phyloP scores from a whole-genome alignment of 768 basidiomycete species.

The Lactarius deliciosus region DNA sequence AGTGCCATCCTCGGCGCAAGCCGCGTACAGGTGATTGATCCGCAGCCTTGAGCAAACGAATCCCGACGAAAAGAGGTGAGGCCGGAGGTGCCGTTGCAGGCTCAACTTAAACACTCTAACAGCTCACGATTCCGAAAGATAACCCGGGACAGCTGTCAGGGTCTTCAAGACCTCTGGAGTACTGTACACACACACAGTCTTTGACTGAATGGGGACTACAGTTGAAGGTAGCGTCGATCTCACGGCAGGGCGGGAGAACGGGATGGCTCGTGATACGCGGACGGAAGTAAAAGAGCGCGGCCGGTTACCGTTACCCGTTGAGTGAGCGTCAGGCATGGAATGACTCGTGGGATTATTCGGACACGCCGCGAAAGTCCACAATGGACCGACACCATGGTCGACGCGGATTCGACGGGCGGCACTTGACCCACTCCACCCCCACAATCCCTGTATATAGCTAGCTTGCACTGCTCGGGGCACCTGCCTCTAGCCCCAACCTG shows the following conservation, averaged over 20 bases:
- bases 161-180: background rate
- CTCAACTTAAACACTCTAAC: background rate
- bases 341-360: background rate
- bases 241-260: background rate
- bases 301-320: background rate
- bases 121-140: background rate
- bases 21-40: background rate
- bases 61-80: background rate
- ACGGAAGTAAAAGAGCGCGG: background rate
- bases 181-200: background rate
- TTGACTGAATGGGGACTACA: background rate
- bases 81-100: background rate
- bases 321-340: background rate
- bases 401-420: background rate
- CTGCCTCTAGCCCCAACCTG: background rate
- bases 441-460: background rate
- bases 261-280: background rate
- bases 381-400: slow-evolving; percentile 3
- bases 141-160: background rate
- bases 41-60: background rate
- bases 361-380: background rate
- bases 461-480: background rate
- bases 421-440: background rate
- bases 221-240: background rate
- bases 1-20: background rate